Conservation (phyloP, 139 green algal species). For the Micractinium conductrix region DNA sequence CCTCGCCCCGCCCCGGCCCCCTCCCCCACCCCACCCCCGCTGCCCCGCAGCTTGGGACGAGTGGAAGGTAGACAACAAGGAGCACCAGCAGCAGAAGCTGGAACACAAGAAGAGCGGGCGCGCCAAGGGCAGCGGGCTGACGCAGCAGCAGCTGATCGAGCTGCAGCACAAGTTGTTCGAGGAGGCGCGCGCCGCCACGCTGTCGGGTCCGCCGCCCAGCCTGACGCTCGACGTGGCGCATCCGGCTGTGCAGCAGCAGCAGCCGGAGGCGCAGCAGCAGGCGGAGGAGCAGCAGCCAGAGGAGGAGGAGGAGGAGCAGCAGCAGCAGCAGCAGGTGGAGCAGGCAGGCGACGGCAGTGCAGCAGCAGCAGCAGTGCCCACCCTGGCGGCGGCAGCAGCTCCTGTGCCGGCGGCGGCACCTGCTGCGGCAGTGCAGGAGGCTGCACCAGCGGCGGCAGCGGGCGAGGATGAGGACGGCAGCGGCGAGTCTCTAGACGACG, state of each 20-base stretch:
- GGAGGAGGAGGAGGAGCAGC: not conserved
- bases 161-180: slow-evolving; percentile 59
- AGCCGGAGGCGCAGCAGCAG: not conserved
- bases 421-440: too few species aligned
- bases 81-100: slow-evolving; percentile 29
- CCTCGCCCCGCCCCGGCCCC: not conserved
- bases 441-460: not conserved
- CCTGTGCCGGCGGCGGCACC: too few species aligned
- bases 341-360: not conserved
- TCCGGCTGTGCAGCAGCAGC: not conserved
- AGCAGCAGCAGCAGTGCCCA: not conserved
- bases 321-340: not conserved
- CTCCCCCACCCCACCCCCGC: too few species aligned
- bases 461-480: not conserved
- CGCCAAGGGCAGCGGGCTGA: slow-evolving; percentile 35
- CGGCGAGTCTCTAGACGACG: not conserved
- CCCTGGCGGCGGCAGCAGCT: too few species aligned
- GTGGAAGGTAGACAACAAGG: slow-evolving; percentile 56
- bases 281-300: not conserved
- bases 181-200: slow-evolving; percentile 44
- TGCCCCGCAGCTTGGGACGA: slow-evolving; percentile 34
- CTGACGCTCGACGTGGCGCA: not conserved
- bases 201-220: slow-evolving; percentile 27
- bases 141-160: slow-evolving; percentile 47
- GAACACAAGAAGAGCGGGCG: slow-evolving; percentile 17